Evolutionary conservation across 306 rosid genomes (phyloP).

Genomic region (Quercus mongolica): DNA sequence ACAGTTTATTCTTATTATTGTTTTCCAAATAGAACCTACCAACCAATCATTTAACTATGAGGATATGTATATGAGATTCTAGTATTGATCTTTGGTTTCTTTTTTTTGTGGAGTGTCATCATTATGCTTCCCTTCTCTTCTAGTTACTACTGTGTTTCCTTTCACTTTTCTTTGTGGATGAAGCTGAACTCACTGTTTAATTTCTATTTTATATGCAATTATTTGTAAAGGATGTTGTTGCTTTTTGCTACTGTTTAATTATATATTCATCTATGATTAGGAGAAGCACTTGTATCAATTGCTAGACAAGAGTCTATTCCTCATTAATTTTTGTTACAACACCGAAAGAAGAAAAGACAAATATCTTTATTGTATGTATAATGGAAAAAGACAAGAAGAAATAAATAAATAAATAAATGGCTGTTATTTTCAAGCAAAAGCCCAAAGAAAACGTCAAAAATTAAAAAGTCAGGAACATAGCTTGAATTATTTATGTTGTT

Average conservation of each 20-base stretch:
- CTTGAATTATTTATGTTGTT: too few species aligned
- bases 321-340: neutral
- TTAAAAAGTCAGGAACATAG: too few species aligned
- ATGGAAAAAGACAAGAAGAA: neutral
- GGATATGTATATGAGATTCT: slow-evolving; percentile 43
- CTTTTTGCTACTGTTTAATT: neutral
- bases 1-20: slow-evolving; percentile 35
- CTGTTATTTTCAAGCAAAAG: neutral
- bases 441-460: neutral
- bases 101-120: slow-evolving; percentile 28
- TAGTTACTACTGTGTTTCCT: neutral
- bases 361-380: neutral
- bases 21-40: slow-evolving; percentile 24
- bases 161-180: neutral
- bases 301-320: neutral
- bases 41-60: slow-evolving; percentile 48
- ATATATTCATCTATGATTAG: neutral
- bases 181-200: neutral
- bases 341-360: slow-evolving; percentile 7
- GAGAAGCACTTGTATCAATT: neutral
- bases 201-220: neutral
- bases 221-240: neutral
- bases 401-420: neutral
- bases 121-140: neutral
- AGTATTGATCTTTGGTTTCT: slow-evolving; percentile 29